Evolutionary conservation across 1,139 yeast species (phyloP).

Genomic region (Yamadazyma sp.): DNA sequence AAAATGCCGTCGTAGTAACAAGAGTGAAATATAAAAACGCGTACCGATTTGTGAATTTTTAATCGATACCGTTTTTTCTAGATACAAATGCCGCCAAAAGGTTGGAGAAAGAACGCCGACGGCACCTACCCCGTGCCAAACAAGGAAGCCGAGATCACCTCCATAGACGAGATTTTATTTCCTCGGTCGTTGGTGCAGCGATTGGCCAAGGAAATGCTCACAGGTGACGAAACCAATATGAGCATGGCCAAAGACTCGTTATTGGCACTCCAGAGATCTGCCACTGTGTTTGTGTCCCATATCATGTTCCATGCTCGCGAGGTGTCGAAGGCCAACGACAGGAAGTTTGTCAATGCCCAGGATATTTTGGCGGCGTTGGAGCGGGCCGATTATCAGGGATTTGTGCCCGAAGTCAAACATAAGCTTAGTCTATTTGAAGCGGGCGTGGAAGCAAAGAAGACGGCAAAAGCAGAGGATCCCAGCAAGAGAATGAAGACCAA

Average conservation of each 20-base stretch:
- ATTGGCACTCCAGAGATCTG: slow-evolving; percentile 65
- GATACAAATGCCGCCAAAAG: slow-evolving; percentile 69
- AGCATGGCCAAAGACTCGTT: slow-evolving; percentile 64
- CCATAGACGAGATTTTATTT: slow-evolving; percentile 69
- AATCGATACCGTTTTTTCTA: neutral
- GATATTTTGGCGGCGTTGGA: slow-evolving; percentile 64
- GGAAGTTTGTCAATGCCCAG: slow-evolving; percentile 65
- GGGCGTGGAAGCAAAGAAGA: slow-evolving; percentile 41
- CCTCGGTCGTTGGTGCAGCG: slow-evolving; percentile 63
- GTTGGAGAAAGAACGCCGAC: slow-evolving; percentile 77
- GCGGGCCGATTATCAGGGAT: slow-evolving; percentile 53
- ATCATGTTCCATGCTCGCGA: slow-evolving; percentile 62
- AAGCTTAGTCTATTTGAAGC: slow-evolving; percentile 48
- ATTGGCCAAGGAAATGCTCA: slow-evolving; percentile 50
- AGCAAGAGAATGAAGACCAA: slow-evolving; percentile 20
- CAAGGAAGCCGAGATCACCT: slow-evolving; percentile 56
- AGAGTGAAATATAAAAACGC: too few species aligned
- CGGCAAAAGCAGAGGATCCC: slow-evolving; percentile 21
- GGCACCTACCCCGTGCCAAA: slow-evolving; percentile 57
- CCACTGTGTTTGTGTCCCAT: slow-evolving; percentile 73
- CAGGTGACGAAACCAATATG: slow-evolving; percentile 31
- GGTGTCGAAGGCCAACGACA: slow-evolving; percentile 48
- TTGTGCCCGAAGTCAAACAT: slow-evolving; percentile 52
- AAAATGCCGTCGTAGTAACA: too few species aligned
- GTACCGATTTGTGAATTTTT: too few species aligned